phyloP scores from a whole-genome alignment of 2,329 filamentous ascomycete genomes.

The Pseudogymnoascus sp. region DNA sequence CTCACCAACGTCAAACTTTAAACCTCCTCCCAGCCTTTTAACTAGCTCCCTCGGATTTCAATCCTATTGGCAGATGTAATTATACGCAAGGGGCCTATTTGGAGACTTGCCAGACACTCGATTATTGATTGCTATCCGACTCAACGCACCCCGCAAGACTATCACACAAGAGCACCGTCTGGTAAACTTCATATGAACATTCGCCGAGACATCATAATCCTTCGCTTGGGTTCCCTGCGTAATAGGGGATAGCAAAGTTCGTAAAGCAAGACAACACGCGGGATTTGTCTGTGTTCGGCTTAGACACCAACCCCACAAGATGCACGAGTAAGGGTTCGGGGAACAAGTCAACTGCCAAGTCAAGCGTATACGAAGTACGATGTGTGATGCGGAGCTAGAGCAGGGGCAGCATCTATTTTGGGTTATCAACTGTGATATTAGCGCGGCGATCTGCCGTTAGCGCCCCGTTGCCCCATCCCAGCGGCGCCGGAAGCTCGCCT shows the following conservation, averaged over 20 bases:
- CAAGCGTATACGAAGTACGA: neutral
- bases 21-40: neutral
- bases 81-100: neutral
- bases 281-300: neutral
- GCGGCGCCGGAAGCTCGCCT: conserved; percentile 1
- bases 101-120: neutral
- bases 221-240: conserved; percentile 1
- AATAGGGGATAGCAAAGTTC: neutral
- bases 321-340: neutral
- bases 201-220: neutral
- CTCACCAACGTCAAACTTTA: neutral
- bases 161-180: neutral
- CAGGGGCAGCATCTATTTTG: neutral
- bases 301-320: neutral
- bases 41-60: neutral
- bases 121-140: neutral
- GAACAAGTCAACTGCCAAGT: conserved; percentile 1
- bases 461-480: neutral
- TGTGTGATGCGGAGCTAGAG: neutral
- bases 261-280: neutral
- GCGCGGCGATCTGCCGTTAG: neutral
- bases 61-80: neutral
- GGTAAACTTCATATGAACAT: conserved; percentile 3
- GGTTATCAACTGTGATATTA: neutral
- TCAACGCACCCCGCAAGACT: conserved; percentile 2